Base-by-base conservation (phyloP, 495 filamentous ascomycete genomes). In the Xylaria telfairii region DNA sequence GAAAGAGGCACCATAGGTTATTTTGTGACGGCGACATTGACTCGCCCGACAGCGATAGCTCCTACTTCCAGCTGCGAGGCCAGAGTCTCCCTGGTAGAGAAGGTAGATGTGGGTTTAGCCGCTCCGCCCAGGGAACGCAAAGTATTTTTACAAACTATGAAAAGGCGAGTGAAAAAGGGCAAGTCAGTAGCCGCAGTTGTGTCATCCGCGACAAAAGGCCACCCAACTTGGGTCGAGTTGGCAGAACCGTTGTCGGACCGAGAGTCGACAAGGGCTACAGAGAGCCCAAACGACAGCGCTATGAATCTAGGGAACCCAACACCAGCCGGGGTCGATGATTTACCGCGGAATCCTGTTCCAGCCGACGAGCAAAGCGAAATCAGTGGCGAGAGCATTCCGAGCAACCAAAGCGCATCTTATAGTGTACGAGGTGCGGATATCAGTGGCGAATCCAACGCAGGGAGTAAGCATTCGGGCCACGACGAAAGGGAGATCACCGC, bases 1-100 rank as follows among this genome's bases (percentile, higher is more conserved):
- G 96, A 99, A 83, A 90, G 94, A 73, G 96, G 96, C 26, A 93
- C 92, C 17, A 93, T 99, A 74, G 91, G 91, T 9, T 99, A 98
- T 81, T 89, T 93, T 81, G 87, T 98, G 75, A 92, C 92, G 21
- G 90, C 95, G 53, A 98, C 94, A 32, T 76, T 98, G 57, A 99
- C 96, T 10, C 90, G 93, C 63, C 96, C 96, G 7, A 95, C 92
- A 0, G 91, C 95, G 17, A 94, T 97, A 68, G 88, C 92, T 37
- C 89, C 95, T 13, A 95, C 90, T 7, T 84, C 90, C 10, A 91
- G 87, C 46, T 94, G 91, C 81, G 92, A 95, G 74, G 85, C 88
- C 56, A 95, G 95, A 74, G 85, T 99, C 64, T 89, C 89, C 49
- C 81, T 98, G 19, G 78, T 92, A 10, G 94, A 98, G 78, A 90